phyloP scores from a whole-genome alignment of 208 protist genomes.

The Crithidia mellificae region DNA sequence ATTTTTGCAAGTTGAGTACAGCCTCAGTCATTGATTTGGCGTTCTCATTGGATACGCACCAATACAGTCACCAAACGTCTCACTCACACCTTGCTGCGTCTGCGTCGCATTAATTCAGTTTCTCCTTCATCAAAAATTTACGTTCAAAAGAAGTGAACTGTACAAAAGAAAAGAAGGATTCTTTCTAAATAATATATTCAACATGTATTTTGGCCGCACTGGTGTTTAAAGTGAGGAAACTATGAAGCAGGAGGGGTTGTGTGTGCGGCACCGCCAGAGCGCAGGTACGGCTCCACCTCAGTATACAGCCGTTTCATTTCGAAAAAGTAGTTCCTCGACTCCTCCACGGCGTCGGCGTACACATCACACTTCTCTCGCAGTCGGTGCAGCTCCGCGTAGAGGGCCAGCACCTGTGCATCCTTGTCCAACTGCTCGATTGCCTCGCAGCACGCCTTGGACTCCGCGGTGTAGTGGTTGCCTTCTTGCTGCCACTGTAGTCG shows the following conservation, averaged over 20 bases:
- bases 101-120: too few species aligned
- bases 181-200: too few species aligned
- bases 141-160: too few species aligned
- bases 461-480: constrained; percentile 31
- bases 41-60: too few species aligned
- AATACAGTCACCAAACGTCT: too few species aligned
- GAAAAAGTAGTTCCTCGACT: constrained; percentile 66
- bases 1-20: too few species aligned
- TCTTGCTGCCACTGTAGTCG: constrained; percentile 39
- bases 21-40: too few species aligned
- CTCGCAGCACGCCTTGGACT: constrained; percentile 30
- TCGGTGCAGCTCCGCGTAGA: constrained; percentile 65
- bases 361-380: constrained; percentile 56
- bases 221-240: too few species aligned
- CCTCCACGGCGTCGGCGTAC: constrained; percentile 75
- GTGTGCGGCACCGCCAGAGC: constrained; percentile 3
- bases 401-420: constrained; percentile 41
- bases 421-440: constrained; percentile 37
- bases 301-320: constrained; percentile 75
- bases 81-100: too few species aligned
- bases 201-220: too few species aligned
- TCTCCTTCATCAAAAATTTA: too few species aligned
- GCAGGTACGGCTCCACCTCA: constrained; percentile 48
- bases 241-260: neutral
- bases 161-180: too few species aligned